Percentiles rank a stretch among this genome's conserved stretches.
Evolutionary conservation across 2,329 filamentous ascomycete genomes (phyloP).

Genomic region (Penicillium psychrosexuale): DNA sequence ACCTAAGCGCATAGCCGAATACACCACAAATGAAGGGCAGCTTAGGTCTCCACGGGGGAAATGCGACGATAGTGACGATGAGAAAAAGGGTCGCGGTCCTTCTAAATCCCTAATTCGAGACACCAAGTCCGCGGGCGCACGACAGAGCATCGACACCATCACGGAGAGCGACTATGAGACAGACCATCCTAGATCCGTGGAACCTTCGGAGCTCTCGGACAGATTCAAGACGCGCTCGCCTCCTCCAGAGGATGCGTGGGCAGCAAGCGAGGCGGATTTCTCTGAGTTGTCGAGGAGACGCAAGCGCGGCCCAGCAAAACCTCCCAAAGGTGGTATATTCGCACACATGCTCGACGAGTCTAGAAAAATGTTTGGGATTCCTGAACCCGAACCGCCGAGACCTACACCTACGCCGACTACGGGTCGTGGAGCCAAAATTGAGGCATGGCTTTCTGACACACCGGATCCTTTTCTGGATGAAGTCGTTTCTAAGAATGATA

Average conservation of each 20-base stretch:
- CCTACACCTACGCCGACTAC: constrained; percentile 41
- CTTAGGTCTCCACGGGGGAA: constrained; percentile 27
- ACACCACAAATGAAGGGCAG: constrained; percentile 34
- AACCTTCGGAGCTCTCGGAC: constrained; percentile 23
- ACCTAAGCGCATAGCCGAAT: constrained; percentile 44
- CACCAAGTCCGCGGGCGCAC: constrained; percentile 17
- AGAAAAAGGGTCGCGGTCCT: constrained; percentile 23
- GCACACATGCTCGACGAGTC: constrained; percentile 46
- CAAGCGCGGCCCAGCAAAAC: constrained; percentile 32
- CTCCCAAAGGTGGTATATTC: constrained; percentile 43
- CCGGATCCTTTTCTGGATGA: constrained; percentile 55
- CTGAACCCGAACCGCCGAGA: constrained; percentile 36
- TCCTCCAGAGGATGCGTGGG: constrained; percentile 33
- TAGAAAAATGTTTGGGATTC: constrained; percentile 45
- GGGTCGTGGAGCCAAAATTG: constrained; percentile 52
- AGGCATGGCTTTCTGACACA: constrained; percentile 60
- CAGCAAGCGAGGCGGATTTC: constrained; percentile 40
- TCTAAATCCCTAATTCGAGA: constrained; percentile 26
- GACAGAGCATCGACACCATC: constrained; percentile 19
- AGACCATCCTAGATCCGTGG: constrained; percentile 23
- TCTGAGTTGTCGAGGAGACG: constrained; percentile 39
- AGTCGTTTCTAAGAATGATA: constrained; percentile 33
- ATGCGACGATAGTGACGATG: constrained; percentile 26
- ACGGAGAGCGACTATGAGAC: constrained; percentile 22
- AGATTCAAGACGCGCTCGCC: constrained; percentile 26